Conservation (phyloP, 163 green algal genomes). For the Scenedesmus sp. region DNA sequence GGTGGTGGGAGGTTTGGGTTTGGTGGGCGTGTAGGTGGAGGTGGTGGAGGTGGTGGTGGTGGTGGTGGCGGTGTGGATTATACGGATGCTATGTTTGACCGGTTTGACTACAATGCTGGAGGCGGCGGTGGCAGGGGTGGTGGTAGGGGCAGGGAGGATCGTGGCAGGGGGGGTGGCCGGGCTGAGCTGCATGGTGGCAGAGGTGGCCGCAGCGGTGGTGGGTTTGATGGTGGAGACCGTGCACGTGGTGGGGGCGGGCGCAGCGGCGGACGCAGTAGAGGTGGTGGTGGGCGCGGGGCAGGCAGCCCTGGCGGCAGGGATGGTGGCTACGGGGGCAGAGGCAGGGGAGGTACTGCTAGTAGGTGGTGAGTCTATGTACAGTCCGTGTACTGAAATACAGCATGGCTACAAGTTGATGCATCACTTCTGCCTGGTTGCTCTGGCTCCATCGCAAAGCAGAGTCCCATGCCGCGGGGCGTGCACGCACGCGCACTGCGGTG, state of each 20-base stretch:
- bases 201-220: neutral
- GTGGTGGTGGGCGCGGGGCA: neutral
- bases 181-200: neutral
- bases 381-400: too few relatives aligned
- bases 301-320: neutral
- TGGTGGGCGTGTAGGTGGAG: neutral
- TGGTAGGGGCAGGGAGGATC: neutral
- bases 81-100: conserved; percentile 34
- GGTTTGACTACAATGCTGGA: conserved; percentile 18
- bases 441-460: too few relatives aligned
- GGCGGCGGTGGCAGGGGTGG: neutral
- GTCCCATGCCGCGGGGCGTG: too few relatives aligned
- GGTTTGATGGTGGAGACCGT: neutral
- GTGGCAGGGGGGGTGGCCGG: neutral
- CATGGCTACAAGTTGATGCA: too few relatives aligned
- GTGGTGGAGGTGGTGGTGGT: neutral
- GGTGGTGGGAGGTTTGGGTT: neutral
- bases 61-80: conserved; percentile 8
- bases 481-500: too few relatives aligned
- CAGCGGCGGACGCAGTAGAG: neutral
- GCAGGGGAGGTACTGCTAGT: neutral
- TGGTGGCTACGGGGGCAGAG: neutral
- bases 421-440: too few relatives aligned
- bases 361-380: neutral
- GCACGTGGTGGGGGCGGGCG: neutral